Evolutionary conservation across 129 eudicot species (phyloP), one percentile per base, ranked within the genome.

Genomic region (Lactuca saligna): DNA sequence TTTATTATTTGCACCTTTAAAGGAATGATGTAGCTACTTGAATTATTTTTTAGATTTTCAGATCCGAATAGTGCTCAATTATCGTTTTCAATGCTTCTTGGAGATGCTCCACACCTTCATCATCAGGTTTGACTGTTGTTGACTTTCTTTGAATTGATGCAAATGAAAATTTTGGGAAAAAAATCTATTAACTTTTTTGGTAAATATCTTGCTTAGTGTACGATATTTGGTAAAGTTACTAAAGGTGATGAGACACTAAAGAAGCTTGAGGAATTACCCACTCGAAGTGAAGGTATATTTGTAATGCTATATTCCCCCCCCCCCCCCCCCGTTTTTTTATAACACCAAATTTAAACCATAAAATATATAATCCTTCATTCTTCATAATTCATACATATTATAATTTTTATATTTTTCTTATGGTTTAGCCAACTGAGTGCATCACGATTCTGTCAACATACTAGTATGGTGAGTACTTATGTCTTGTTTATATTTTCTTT

Each of bases 51-150:
- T 70, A 94, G 99, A 86, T 84, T 74, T 78, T 78, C 95, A 79
- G 97, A 94, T 76, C 99, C 99, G 7, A 78, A 94, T 78, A 94
- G 99, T 83, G 99, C 87, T 66, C 83, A 80, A 65, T 94, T 97
- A 17, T 94, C 99, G 58, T 94, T 94, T 68, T 94, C 99, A 34
- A 89, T 94, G 78, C 99, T 94, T 78, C 97, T 94, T 54, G 99
- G 99, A 77, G 84, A 94, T 82, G 99, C 99, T n/a, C 95, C 97
- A 49, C 99, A 94, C 66, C 99, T 94, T 81, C 95, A 94, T 82
- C 95, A 90, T 25, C 73, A 87, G 86, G 99, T 89, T 77, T 68
- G 78, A 13, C 73, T 62, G 65, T 75, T 44, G 37, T 35, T 11
- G 59, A 20, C 29, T 84, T 65, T 61, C 56, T 68, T 53, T 57